phyloP scores from a whole-genome alignment of 176 grass and related monocot genomes.

The Olyra latifolia region DNA sequence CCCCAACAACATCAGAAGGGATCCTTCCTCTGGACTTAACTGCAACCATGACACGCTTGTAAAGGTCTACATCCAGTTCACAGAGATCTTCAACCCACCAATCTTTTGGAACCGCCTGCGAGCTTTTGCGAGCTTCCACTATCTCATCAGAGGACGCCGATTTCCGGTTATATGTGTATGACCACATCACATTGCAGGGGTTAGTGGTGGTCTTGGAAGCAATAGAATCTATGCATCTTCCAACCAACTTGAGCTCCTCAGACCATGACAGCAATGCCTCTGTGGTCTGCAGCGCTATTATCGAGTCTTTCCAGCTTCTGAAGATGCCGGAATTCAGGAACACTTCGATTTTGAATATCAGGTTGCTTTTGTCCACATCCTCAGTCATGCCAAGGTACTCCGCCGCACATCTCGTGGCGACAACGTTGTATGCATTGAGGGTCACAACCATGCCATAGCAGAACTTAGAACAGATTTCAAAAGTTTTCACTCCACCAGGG shows the following conservation, averaged over 20 bases:
- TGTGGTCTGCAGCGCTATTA: slow-evolving; percentile 73
- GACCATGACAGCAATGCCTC: slow-evolving; percentile 61
- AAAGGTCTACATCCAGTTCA: slow-evolving; percentile 77
- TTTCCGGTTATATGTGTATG: slow-evolving; percentile 68
- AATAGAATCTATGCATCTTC: slow-evolving; percentile 78
- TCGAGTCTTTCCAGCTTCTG: slow-evolving; percentile 82
- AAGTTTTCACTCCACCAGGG: slow-evolving; percentile 67
- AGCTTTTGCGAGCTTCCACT: slow-evolving; percentile 57
- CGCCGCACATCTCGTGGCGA: slow-evolving; percentile 58
- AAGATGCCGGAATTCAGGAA: slow-evolving; percentile 74
- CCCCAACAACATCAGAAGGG: slow-evolving; percentile 54
- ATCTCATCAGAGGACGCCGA: slow-evolving; percentile 60
- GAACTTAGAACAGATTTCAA: slow-evolving; percentile 86
- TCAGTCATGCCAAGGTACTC: slow-evolving; percentile 95
- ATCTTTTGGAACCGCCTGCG: slow-evolving; percentile 44
- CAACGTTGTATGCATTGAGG: slow-evolving; percentile 82
- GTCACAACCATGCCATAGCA: slow-evolving; percentile 92
- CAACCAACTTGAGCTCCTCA: slow-evolving; percentile 74
- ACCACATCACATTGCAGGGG: slow-evolving; percentile 64
- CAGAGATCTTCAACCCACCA: slow-evolving; percentile 97
- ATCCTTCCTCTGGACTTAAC: slow-evolving; percentile 73
- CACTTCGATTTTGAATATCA: slow-evolving; percentile 76
- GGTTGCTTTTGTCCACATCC: slow-evolving; percentile 79
- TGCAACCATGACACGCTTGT: slow-evolving; percentile 76
- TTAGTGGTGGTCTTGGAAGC: slow-evolving; percentile 67